Evolutionary conservation across 2,329 filamentous ascomycete genomes (phyloP).

Genomic region (Helotiales sp.): DNA sequence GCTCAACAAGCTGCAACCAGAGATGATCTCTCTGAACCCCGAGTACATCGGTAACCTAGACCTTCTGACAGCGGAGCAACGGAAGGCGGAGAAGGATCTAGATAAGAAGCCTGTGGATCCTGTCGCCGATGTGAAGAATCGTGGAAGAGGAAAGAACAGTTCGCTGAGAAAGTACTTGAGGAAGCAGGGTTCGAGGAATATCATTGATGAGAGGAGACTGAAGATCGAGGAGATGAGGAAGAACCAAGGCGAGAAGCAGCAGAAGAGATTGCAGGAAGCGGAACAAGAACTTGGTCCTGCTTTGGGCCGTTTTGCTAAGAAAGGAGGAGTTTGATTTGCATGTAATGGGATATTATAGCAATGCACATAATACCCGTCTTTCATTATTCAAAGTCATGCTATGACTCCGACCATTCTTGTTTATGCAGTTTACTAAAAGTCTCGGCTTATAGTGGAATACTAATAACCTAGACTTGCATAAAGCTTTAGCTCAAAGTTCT

Average conservation of each 20-base stretch:
- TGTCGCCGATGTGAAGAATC: conserved; percentile 71
- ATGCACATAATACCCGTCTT: conserved; percentile 6
- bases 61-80: conserved; percentile 76
- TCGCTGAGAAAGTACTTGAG: conserved; percentile 85
- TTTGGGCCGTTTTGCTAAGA: conserved; percentile 81
- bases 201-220: conserved; percentile 94
- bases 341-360: not conserved
- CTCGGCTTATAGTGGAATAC: too few relatives aligned
- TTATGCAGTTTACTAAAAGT: too few relatives aligned
- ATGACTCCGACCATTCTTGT: not conserved
- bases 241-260: conserved; percentile 68
- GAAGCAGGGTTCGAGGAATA: conserved; percentile 90
- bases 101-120: conserved; percentile 68
- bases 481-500: too few relatives aligned
- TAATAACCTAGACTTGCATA: too few relatives aligned
- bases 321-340: conserved; percentile 46
- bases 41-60: conserved; percentile 91
- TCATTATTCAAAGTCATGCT: not conserved
- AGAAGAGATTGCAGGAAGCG: conserved; percentile 68
- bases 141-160: conserved; percentile 87
- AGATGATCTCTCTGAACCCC: conserved; percentile 96
- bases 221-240: conserved; percentile 82
- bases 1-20: conserved; percentile 92
- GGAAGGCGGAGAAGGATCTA: conserved; percentile 76
- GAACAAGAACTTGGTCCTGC: conserved; percentile 83